These are phyloP conservation scores for Fonsecaea pedrosoi DNA, from an alignment of 2,329 filamentous ascomycete genomes.

Conservation along the genomic window DNA sequence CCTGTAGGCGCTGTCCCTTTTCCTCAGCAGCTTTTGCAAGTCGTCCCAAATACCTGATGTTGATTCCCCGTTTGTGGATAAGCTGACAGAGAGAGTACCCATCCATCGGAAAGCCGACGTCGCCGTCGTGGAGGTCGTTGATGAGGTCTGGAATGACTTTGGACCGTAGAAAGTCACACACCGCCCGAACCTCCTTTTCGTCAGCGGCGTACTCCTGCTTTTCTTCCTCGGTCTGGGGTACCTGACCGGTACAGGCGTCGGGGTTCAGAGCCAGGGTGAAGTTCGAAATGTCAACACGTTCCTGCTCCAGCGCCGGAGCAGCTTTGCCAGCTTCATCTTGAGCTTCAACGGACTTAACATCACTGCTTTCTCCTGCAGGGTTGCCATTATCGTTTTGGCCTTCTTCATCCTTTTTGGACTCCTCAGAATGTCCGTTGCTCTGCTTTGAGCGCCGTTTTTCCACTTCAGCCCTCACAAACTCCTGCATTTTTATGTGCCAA, in stretches of 20 bases:
- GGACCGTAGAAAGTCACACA: conserved; percentile 77
- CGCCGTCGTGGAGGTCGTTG: conserved; percentile 85
- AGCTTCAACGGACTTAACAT: conserved; percentile 52
- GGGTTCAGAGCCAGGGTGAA: conserved; percentile 92
- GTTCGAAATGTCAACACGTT: conserved; percentile 81
- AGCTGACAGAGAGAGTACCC: conserved; percentile 87
- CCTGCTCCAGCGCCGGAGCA: conserved; percentile 55
- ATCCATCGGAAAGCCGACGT: conserved; percentile 98
- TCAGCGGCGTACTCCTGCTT: conserved; percentile 82
- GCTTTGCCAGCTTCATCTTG: conserved; percentile 43
- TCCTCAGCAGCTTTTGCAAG: conserved; percentile 72
- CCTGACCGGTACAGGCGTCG: conserved; percentile 91
- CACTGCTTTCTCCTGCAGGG: conserved; percentile 46
- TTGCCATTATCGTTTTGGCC: conserved; percentile 42
- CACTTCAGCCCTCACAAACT: conserved; percentile 83
- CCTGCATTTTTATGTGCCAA: conserved; percentile 82
- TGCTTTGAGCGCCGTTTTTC: conserved; percentile 63
- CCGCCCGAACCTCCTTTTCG: conserved; percentile 84
- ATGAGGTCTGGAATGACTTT: conserved; percentile 84
- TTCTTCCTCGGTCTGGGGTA: conserved; percentile 87
- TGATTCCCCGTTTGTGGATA: conserved; percentile 96
- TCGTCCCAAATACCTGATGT: conserved; percentile 92
- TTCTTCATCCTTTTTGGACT: conserved; percentile 42
- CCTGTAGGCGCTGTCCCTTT: conserved; percentile 73
- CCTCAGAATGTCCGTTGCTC: conserved; percentile 48